Percentiles rank a stretch among this genome's conserved stretches.
Conservation (phyloP, 805 yeast genomes). For the Metschnikowia reukaufii region DNA sequence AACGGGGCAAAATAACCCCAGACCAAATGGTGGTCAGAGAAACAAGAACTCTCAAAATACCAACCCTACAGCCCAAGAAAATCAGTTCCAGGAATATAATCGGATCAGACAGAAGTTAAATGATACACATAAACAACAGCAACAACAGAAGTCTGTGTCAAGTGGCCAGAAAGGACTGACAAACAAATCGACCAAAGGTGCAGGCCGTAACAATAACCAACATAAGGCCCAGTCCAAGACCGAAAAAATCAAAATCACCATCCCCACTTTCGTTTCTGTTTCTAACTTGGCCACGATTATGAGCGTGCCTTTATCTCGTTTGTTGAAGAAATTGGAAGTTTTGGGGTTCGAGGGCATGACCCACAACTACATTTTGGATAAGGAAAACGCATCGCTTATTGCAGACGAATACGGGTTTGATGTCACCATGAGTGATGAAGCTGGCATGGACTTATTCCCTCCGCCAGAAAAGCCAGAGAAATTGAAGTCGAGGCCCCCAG, state of each 20-base stretch:
- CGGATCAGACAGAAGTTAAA: slow-evolving; percentile 21
- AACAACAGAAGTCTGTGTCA: slow-evolving; percentile 6
- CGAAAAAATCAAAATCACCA: slow-evolving; percentile 32
- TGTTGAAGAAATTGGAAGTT: slow-evolving; percentile 56
- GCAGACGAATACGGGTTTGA: slow-evolving; percentile 88
- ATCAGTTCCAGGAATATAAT: slow-evolving; percentile 17
- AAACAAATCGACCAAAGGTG: slow-evolving; percentile 2
- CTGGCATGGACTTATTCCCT: slow-evolving; percentile 60
- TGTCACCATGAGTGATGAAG: slow-evolving; percentile 52
- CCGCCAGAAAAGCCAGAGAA: slow-evolving; percentile 46
- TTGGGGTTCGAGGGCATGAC: slow-evolving; percentile 75
- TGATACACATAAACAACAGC: slow-evolving; percentile 19
- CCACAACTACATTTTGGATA: slow-evolving; percentile 78
- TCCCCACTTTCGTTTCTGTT: slow-evolving; percentile 80
- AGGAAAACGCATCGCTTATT: slow-evolving; percentile 79
- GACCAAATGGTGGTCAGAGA: not conserved
- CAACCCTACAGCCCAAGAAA: slow-evolving; percentile 2
- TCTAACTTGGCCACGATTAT: slow-evolving; percentile 74
- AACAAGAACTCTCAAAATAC: not conserved
- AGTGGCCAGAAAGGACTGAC: not conserved
- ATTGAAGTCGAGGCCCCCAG: slow-evolving; percentile 77
- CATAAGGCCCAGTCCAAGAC: slow-evolving; percentile 4
- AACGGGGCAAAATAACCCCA: not conserved
- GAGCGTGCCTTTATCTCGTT: slow-evolving; percentile 58
- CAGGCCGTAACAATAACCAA: slow-evolving; percentile 1